These are phyloP conservation scores for Senna tora DNA, from an alignment of 306 rosid genomes.

Conservation along the genomic window DNA sequence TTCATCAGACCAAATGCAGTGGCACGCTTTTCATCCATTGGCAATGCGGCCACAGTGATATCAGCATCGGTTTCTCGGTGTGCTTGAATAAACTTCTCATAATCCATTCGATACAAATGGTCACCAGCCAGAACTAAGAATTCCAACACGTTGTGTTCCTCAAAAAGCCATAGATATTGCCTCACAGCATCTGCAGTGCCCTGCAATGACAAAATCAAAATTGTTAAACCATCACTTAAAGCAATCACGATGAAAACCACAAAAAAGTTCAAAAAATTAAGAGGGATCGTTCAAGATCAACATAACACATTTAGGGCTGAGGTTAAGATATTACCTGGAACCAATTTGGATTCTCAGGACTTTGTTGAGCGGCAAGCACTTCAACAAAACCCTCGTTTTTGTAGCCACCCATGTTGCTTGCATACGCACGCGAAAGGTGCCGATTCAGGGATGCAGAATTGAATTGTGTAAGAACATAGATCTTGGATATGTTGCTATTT, in stretches of 20 bases:
- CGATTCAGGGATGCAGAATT: conserved; percentile 98
- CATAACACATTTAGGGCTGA: conserved; percentile 3
- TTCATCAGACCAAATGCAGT: conserved; percentile 96
- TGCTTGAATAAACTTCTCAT: conserved; percentile 93
- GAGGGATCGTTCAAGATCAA: conserved; percentile 5
- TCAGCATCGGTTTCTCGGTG: conserved; percentile 96
- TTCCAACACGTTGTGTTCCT: conserved; percentile 95
- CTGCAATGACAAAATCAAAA: conserved; percentile 42
- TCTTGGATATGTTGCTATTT: conserved; percentile 90
- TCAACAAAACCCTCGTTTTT: conserved; percentile 97
- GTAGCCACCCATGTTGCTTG: conserved; percentile 95
- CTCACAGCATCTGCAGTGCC: conserved; percentile 99
- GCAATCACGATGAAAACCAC: neutral
- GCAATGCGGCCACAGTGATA: conserved; percentile 97
- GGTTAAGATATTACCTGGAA: conserved; percentile 69
- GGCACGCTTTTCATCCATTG: conserved; percentile 97
- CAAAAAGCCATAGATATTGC: conserved; percentile 94
- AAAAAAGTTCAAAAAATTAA: neutral
- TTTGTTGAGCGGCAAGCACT: conserved; percentile 99
- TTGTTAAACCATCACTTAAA: conserved; percentile 20
- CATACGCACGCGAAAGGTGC: conserved; percentile 93
- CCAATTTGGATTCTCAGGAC: conserved; percentile 99
- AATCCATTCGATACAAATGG: conserved; percentile 95
- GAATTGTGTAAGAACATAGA: conserved; percentile 96
- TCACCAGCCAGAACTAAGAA: conserved; percentile 89